phyloP scores from a whole-genome alignment of 2,329 filamentous ascomycete genomes.

The Hortaea sp. region DNA sequence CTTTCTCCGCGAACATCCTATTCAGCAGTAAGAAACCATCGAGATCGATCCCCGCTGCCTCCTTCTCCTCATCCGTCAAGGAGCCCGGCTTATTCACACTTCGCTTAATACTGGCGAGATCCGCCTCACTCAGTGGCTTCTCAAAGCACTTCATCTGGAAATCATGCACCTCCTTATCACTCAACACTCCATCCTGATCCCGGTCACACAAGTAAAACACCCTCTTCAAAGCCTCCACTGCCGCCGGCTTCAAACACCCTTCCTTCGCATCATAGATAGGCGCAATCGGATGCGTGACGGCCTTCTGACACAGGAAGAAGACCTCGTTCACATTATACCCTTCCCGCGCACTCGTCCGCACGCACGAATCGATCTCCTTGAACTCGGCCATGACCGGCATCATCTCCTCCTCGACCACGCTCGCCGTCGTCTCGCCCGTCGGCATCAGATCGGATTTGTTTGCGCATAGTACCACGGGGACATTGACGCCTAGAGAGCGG shows the following conservation, averaged over 20 bases:
- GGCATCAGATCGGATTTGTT: conserved; percentile 85
- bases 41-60: conserved; percentile 62
- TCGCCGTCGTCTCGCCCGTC: conserved; percentile 66
- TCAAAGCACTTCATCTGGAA: conserved; percentile 91
- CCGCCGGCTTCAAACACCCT: conserved; percentile 70
- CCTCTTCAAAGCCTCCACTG: conserved; percentile 72
- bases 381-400: conserved; percentile 93
- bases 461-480: conserved; percentile 90
- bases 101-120: conserved; percentile 82
- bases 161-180: conserved; percentile 78
- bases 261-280: conserved; percentile 97
- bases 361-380: conserved; percentile 97
- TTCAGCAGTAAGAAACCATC: conserved; percentile 82
- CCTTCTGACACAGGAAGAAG: conserved; percentile 97
- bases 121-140: conserved; percentile 68
- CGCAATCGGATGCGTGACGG: conserved; percentile 92
- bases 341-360: conserved; percentile 82
- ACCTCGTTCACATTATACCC: conserved; percentile 89
- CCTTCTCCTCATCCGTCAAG: not conserved
- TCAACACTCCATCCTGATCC: conserved; percentile 88
- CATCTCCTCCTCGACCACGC: conserved; percentile 95
- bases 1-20: conserved; percentile 94
- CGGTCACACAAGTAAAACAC: conserved; percentile 96
- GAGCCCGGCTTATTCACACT: conserved; percentile 54
- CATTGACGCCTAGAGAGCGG: conserved; percentile 93